Conservation (phyloP, 164 flowering plant species). For the Stephania cephalantha region DNA sequence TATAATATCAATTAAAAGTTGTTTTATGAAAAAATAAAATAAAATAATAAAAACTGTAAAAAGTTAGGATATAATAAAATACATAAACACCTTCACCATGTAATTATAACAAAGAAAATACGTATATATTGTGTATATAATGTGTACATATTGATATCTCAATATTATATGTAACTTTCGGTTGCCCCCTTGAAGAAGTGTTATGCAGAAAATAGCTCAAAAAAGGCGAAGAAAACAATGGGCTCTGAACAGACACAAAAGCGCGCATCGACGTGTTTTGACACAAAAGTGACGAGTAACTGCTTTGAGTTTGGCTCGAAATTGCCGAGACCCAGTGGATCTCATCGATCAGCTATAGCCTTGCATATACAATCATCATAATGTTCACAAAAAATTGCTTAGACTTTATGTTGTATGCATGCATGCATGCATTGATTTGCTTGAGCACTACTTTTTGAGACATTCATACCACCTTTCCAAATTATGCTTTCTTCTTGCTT, state of each 20-base stretch:
- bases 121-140: no score
- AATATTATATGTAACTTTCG: no score
- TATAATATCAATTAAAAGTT: no score
- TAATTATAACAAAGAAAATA: no score
- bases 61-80: no score
- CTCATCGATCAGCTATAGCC: not conserved
- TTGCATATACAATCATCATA: not conserved
- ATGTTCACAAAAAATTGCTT: not conserved
- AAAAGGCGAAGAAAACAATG: not conserved
- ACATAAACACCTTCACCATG: no score
- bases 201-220: not conserved
- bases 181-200: no score
- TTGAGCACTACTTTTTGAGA: constrained; percentile 4
- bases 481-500: not conserved
- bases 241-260: not conserved
- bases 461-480: constrained; percentile 4
- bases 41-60: no score
- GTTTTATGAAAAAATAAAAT: no score
- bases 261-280: not conserved
- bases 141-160: no score
- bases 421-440: not conserved
- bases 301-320: not conserved
- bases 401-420: not conserved
- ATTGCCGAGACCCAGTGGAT: not conserved
- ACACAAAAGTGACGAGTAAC: not conserved